A percentile compares a stretch with the other conserved stretches of the same genome.
phyloP scores from a whole-genome alignment of 495 filamentous ascomycete species.

The Penicillium coprophilum region DNA sequence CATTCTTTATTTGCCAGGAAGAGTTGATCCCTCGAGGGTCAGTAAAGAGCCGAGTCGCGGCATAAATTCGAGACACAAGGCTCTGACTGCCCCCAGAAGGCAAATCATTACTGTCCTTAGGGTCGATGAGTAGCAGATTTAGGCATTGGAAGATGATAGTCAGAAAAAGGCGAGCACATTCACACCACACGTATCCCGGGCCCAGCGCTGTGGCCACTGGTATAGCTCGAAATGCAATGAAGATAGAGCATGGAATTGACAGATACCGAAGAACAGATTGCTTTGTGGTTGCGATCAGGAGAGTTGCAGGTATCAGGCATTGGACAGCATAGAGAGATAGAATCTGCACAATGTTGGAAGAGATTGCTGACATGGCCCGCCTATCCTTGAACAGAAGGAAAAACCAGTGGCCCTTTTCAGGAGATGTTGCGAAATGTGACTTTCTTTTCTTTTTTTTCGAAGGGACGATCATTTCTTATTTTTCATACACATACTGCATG shows the following conservation, averaged over 20 bases:
- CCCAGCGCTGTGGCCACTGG: conserved; percentile 13
- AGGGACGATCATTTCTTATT: background rate
- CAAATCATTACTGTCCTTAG: conserved; percentile 18
- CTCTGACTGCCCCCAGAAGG: background rate
- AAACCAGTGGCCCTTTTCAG: background rate
- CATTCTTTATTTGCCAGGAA: conserved; percentile 23
- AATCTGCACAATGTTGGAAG: conserved; percentile 10
- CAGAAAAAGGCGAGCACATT: conserved; percentile 18
- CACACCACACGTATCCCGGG: conserved; percentile 25
- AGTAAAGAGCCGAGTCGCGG: conserved; percentile 12
- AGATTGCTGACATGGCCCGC: conserved; percentile 7
- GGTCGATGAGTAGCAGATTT: conserved; percentile 20
- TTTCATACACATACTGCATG: background rate
- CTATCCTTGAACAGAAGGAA: background rate
- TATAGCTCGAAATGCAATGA: conserved; percentile 14
- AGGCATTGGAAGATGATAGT: conserved; percentile 22
- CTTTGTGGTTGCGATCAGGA: conserved; percentile 20
- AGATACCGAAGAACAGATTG: conserved; percentile 19
- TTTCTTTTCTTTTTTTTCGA: background rate
- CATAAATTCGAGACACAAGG: conserved; percentile 6
- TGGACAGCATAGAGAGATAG: conserved; percentile 13
- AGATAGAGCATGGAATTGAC: conserved; percentile 16
- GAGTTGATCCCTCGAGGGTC: conserved; percentile 26
- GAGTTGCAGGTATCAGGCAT: conserved; percentile 15
- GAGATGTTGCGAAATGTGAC: background rate